These are phyloP conservation scores for Hortiboletus flavorubellus DNA, from an alignment of 768 basidiomycete species.

Conservation along the genomic window DNA sequence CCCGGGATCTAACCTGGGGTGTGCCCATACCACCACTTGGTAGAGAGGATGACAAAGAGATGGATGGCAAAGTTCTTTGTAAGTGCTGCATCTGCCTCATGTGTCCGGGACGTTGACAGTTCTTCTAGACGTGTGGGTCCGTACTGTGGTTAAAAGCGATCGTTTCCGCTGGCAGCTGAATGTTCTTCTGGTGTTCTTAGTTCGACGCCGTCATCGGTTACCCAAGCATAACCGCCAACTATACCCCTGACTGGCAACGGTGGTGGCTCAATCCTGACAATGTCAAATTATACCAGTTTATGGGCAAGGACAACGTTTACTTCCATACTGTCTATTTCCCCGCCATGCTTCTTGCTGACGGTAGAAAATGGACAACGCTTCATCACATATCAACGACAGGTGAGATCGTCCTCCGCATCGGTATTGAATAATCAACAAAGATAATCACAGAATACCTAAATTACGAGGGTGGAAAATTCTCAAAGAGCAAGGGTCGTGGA, in stretches of 20 bases:
- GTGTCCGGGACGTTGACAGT: slow-evolving; percentile 5
- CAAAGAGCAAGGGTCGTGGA: slow-evolving; percentile 93
- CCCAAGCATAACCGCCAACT: slow-evolving; percentile 93
- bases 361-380: slow-evolving; percentile 88
- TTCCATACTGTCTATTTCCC: slow-evolving; percentile 98
- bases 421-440: background rate
- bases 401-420: slow-evolving; percentile 31
- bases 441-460: slow-evolving; percentile 80
- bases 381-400: slow-evolving; percentile 96
- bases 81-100: slow-evolving; percentile 34
- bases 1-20: slow-evolving; percentile 94
- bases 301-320: slow-evolving; percentile 99
- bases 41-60: slow-evolving; percentile 72
- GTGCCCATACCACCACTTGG: slow-evolving; percentile 81
- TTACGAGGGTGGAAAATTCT: slow-evolving; percentile 98
- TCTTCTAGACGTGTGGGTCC: slow-evolving; percentile 83
- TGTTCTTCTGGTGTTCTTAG: slow-evolving; percentile 37
- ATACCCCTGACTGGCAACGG: slow-evolving; percentile 89
- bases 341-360: slow-evolving; percentile 83
- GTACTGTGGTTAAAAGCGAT: slow-evolving; percentile 26
- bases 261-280: slow-evolving; percentile 96
- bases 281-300: slow-evolving; percentile 94
- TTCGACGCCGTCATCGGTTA: slow-evolving; percentile 98
- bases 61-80: slow-evolving; percentile 96
- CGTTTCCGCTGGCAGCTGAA: background rate